These are phyloP conservation scores for Cymbopogon citratus DNA, from an alignment of 176 grass and related monocot genomes.

Conservation along the genomic window DNA sequence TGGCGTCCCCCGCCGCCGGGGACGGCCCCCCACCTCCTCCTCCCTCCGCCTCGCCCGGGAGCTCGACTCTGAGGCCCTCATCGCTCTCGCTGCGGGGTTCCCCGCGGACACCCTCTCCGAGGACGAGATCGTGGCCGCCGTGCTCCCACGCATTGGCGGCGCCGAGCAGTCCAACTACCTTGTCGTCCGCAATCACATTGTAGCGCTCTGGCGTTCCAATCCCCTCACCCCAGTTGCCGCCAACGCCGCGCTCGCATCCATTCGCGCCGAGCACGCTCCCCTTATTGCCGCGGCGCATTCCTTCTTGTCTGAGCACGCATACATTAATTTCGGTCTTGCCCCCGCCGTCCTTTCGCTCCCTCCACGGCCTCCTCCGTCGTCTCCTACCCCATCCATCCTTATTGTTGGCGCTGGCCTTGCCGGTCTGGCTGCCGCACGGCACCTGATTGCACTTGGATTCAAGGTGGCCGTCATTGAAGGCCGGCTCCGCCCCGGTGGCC, in stretches of 20 bases:
- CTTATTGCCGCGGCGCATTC: conserved; percentile 67
- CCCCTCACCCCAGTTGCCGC: conserved; percentile 52
- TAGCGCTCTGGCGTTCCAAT: conserved; percentile 84
- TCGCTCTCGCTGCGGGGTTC: conserved; percentile 76
- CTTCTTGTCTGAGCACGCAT: conserved; percentile 72
- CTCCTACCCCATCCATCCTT: conserved; percentile 61
- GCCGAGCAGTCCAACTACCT: conserved; percentile 79
- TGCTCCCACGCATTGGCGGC: conserved; percentile 69
- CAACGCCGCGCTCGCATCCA: conserved; percentile 68
- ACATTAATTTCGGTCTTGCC: conserved; percentile 88
- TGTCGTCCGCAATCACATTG: conserved; percentile 89
- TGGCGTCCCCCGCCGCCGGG: conserved; percentile 44
- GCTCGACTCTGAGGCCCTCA: conserved; percentile 90
- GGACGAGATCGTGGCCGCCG: conserved; percentile 77
- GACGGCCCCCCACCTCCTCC: conserved; percentile 64
- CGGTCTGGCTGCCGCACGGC: conserved; percentile 69
- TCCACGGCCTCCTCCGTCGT: conserved; percentile 36
- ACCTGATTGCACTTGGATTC: conserved; percentile 75
- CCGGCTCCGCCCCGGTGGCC: conserved; percentile 71
- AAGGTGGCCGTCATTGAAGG: conserved; percentile 84
- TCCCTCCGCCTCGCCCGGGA: conserved; percentile 82
- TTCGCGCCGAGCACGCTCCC: conserved; percentile 70
- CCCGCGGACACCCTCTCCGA: conserved; percentile 80
- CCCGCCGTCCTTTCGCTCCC: conserved; percentile 56
- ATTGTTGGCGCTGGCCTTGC: conserved; percentile 84